Percentiles rank a stretch among this genome's conserved stretches.
Evolutionary conservation across 2,329 filamentous ascomycete genomes (phyloP).

Genomic region (Colletotrichum higginsianum): DNA sequence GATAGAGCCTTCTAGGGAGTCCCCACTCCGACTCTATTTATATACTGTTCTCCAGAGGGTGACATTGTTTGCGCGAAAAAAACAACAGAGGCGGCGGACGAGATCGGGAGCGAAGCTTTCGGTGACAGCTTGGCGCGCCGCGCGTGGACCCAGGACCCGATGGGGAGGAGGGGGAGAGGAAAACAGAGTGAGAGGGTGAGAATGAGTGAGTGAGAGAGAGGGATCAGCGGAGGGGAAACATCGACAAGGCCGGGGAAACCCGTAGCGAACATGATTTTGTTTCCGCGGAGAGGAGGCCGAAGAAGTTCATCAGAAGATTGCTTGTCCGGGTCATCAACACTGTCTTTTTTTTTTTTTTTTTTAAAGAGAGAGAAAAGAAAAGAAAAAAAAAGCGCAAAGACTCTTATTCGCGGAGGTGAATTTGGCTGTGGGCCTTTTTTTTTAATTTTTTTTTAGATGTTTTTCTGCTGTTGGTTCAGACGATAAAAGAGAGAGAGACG

Average conservation of each 20-base stretch:
- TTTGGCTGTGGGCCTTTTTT: background rate
- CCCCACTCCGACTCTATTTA: constrained; percentile 2
- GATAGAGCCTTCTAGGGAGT: no score
- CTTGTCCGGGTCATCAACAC: background rate
- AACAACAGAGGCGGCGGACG: no score
- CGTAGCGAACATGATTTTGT: background rate
- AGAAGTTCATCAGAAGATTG: background rate
- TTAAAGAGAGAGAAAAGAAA: no score
- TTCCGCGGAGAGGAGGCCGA: background rate
- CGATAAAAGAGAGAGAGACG: no score
- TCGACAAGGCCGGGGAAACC: background rate
- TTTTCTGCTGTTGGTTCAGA: background rate
- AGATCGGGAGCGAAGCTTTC: constrained; percentile 12
- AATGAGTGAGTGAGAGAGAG: background rate
- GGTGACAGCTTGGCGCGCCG: constrained; percentile 18
- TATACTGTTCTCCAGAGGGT: background rate
- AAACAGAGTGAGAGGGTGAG: no score
- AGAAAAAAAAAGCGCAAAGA: no score
- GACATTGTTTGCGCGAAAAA: background rate
- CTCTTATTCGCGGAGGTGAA: background rate
- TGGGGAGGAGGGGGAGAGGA: no score
- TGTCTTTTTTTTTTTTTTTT: no score
- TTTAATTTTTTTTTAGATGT: background rate
- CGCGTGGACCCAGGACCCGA: background rate
- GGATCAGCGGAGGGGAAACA: constrained; percentile 17